These are phyloP conservation scores for Ophiosphaerella korrae DNA, from an alignment of 2,329 filamentous ascomycete genomes.

Conservation along the genomic window DNA sequence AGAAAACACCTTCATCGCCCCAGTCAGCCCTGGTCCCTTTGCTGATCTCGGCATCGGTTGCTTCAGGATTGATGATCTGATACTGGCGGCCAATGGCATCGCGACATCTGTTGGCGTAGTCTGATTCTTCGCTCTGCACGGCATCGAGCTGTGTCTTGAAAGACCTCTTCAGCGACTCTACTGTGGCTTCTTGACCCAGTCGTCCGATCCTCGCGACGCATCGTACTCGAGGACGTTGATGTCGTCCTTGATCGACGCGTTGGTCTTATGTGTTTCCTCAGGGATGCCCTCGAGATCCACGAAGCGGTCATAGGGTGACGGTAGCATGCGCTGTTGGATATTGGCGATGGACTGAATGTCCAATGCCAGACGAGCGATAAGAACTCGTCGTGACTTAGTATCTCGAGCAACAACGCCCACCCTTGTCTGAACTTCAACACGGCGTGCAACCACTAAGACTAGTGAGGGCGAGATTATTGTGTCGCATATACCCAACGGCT, in stretches of 20 bases:
- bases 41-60: constrained; percentile 72
- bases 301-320: constrained; percentile 63
- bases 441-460: too few species aligned
- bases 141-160: constrained; percentile 74
- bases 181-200: constrained; percentile 71
- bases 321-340: constrained; percentile 73
- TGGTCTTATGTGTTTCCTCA: constrained; percentile 71
- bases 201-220: constrained; percentile 66
- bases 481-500: too few species aligned
- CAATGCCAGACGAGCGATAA: constrained; percentile 69
- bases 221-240: constrained; percentile 78
- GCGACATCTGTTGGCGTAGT: constrained; percentile 72
- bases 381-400: too few species aligned
- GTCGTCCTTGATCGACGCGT: constrained; percentile 77
- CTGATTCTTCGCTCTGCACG: constrained; percentile 72
- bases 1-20: constrained; percentile 80
- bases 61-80: constrained; percentile 79
- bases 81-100: constrained; percentile 83
- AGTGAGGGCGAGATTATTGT: too few species aligned
- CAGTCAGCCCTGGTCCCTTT: constrained; percentile 73
- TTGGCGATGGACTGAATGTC: constrained; percentile 71
- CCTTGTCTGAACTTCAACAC: too few species aligned
- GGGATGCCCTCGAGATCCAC: constrained; percentile 69
- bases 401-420: too few species aligned
- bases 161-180: constrained; percentile 67